Percentiles rank a stretch among this genome's conserved stretches.
Evolutionary conservation across 2,329 filamentous ascomycete genomes (phyloP).

Genomic region (Cladosporium sp.): DNA sequence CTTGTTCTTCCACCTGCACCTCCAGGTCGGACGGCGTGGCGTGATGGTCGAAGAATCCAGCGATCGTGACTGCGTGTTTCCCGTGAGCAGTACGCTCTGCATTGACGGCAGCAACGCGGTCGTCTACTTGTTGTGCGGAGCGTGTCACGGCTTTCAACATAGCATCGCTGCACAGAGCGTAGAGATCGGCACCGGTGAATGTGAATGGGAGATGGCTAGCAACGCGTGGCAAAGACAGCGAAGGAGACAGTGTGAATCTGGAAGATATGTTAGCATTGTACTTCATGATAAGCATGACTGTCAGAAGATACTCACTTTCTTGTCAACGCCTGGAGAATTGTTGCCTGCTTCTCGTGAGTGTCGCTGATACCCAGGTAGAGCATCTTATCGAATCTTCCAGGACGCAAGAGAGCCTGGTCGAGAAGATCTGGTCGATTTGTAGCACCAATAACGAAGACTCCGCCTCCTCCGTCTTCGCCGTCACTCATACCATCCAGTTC

Average conservation of each 20-base stretch:
- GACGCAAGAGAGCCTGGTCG: slow-evolving; percentile 82
- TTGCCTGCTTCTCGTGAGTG: slow-evolving; percentile 93
- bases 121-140: slow-evolving; percentile 77
- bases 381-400: slow-evolving; percentile 97
- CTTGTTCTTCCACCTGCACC: slow-evolving; percentile 83
- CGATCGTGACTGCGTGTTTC: slow-evolving; percentile 62
- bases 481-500: slow-evolving; percentile 98
- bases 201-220: slow-evolving; percentile 82
- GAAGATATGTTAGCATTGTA: slow-evolving; percentile 6
- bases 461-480: slow-evolving; percentile 72
- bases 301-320: slow-evolving; percentile 66
- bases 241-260: slow-evolving; percentile 79
- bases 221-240: slow-evolving; percentile 69
- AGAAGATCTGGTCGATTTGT: slow-evolving; percentile 92
- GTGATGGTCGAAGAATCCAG: slow-evolving; percentile 93
- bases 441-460: slow-evolving; percentile 94
- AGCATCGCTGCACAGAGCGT: slow-evolving; percentile 92
- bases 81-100: slow-evolving; percentile 29
- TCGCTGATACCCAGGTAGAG: slow-evolving; percentile 94
- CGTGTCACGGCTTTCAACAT: slow-evolving; percentile 98
- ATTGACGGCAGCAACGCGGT: slow-evolving; percentile 72
- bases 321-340: slow-evolving; percentile 88
- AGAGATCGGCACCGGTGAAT: slow-evolving; percentile 95
- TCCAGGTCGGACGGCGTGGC: slow-evolving; percentile 77
- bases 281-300: neutral